Percentiles rank a stretch among this genome's conserved stretches.
Conservation (phyloP, 768 basidiomycete genomes). For the Rhizopogon sp. region DNA sequence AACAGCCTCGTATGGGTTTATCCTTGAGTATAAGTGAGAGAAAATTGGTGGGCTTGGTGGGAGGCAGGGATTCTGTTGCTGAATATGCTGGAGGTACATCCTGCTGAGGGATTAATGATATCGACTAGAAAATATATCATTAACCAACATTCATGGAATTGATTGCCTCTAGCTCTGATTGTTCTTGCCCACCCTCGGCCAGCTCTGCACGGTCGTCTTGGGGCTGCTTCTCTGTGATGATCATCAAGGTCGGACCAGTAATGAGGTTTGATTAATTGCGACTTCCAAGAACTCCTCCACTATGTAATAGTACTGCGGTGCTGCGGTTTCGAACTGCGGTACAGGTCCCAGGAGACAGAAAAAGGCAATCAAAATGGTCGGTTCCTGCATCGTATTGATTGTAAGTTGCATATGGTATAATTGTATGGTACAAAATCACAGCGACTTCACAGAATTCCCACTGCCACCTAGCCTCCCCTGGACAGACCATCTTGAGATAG, state of each 20-base stretch:
- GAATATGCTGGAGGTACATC: slow-evolving; percentile 8
- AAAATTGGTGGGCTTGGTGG: slow-evolving; percentile 9
- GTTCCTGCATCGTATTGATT: neutral
- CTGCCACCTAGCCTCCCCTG: neutral
- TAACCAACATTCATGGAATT: neutral
- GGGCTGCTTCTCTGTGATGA: slow-evolving; percentile 1
- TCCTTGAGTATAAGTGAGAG: slow-evolving; percentile 5
- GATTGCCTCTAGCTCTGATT: neutral
- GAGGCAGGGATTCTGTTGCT: neutral
- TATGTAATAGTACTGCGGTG: neutral
- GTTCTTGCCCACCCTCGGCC: neutral
- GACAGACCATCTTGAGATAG: too few species aligned
- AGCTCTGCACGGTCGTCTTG: neutral
- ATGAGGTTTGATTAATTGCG: too few species aligned
- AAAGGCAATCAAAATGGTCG: too few species aligned
- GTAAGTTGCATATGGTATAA: neutral
- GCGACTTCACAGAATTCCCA: neutral
- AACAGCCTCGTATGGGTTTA: slow-evolving; percentile 8
- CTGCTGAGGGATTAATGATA: neutral
- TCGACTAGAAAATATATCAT: neutral
- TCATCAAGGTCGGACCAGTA: neutral
- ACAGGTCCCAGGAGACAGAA: too few species aligned
- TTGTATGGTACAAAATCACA: neutral
- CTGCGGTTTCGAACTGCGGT: neutral
- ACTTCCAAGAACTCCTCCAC: too few species aligned